These are phyloP conservation scores for Vitis labrusca DNA, from an alignment of 164 flowering plant species.

Conservation along the genomic window DNA sequence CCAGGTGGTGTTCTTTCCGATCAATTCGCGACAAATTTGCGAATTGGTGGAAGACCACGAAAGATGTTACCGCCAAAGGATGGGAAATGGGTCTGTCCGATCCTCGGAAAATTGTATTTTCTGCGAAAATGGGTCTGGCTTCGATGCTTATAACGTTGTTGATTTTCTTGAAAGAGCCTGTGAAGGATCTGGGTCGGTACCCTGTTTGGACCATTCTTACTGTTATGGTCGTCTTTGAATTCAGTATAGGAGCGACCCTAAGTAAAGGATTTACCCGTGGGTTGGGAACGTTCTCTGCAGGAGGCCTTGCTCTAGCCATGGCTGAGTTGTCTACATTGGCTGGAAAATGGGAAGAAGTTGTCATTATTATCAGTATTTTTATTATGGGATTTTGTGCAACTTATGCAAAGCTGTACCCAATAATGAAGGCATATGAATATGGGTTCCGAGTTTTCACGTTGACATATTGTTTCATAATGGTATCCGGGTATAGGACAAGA, in stretches of 20 bases:
- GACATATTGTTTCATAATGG: constrained; percentile 76
- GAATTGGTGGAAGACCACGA: constrained; percentile 7
- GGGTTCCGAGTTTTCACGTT: constrained; percentile 89
- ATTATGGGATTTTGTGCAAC: constrained; percentile 56
- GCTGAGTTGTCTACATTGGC: constrained; percentile 48
- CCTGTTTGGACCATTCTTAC: constrained; percentile 92
- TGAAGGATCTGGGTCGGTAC: constrained; percentile 44
- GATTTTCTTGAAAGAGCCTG: constrained; percentile 65
- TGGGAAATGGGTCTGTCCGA: constrained; percentile 64
- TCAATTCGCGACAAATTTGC: constrained; percentile 15
- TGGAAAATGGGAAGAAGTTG: constrained; percentile 48
- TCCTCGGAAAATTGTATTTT: constrained; percentile 69
- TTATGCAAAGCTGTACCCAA: constrained; percentile 73
- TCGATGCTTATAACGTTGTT: constrained; percentile 59
- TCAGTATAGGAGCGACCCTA: constrained; percentile 80
- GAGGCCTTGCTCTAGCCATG: constrained; percentile 60
- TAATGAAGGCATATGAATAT: constrained; percentile 90
- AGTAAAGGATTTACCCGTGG: constrained; percentile 70
- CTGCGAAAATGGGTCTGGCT: constrained; percentile 80
- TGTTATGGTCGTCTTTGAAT: constrained; percentile 87
- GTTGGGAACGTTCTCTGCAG: constrained; percentile 68
- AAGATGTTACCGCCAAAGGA: constrained; percentile 28
- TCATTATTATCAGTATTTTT: constrained; percentile 47
- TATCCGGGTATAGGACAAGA: constrained; percentile 70
- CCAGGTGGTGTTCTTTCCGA: constrained; percentile 18